Evolutionary conservation across 2,329 filamentous ascomycete species (phyloP).

Genomic region (Fusarium sambucinum): DNA sequence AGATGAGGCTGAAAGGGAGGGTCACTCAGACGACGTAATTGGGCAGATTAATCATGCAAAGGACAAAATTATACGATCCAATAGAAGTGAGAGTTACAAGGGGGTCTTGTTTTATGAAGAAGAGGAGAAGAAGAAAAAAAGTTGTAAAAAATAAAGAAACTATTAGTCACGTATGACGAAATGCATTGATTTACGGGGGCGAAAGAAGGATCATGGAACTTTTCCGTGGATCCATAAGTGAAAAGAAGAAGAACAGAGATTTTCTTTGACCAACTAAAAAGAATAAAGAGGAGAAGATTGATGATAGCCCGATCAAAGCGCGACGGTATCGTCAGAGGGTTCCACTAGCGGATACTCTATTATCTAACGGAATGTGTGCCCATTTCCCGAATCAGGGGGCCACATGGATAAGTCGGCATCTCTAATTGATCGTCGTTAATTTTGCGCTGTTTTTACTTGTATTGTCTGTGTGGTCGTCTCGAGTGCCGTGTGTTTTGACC

Average conservation of each 20-base stretch:
- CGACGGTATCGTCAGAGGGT: slow-evolving; percentile 22
- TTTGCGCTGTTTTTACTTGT: slow-evolving; percentile 15
- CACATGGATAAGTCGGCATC: slow-evolving; percentile 48
- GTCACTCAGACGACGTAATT: slow-evolving; percentile 29
- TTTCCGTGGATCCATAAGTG: slow-evolving; percentile 19
- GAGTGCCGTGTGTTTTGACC: slow-evolving; percentile 6
- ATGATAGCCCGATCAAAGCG: slow-evolving; percentile 31
- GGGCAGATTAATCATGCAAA: slow-evolving; percentile 12
- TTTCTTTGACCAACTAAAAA: neutral
- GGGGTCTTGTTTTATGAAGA: neutral
- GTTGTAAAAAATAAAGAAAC: slow-evolving; percentile 1
- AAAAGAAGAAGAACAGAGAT: neutral
- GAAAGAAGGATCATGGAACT: slow-evolving; percentile 36
- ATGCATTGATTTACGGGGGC: slow-evolving; percentile 11
- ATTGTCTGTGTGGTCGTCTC: neutral
- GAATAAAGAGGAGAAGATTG: neutral
- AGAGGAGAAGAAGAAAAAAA: neutral
- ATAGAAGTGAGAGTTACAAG: slow-evolving; percentile 1
- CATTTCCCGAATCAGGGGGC: slow-evolving; percentile 42
- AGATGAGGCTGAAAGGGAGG: slow-evolving; percentile 43
- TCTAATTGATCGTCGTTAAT: slow-evolving; percentile 17
- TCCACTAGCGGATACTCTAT: slow-evolving; percentile 42
- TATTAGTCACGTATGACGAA: slow-evolving; percentile 45
- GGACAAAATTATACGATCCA: slow-evolving; percentile 12
- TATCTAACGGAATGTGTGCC: slow-evolving; percentile 49